phyloP scores from a whole-genome alignment of 768 basidiomycete species.

The Suillus weaverae region DNA sequence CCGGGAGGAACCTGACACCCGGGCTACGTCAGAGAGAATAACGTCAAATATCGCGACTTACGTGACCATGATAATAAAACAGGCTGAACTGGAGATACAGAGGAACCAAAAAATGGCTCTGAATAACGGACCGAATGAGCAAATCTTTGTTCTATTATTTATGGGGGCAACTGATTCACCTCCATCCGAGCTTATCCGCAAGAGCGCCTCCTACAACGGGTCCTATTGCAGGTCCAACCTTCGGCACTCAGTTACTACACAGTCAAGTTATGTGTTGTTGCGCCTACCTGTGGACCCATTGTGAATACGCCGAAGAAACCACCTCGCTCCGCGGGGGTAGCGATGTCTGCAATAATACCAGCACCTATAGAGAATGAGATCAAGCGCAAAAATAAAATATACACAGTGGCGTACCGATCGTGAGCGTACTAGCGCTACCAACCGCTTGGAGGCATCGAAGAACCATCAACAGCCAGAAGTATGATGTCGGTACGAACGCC shows the following conservation, averaged over 20 bases:
- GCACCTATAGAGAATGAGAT: conserved; percentile 41
- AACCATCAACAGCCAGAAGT: conserved; percentile 73
- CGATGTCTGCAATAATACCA: conserved; percentile 74
- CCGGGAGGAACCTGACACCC: conserved; percentile 20
- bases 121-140: neutral
- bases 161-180: conserved; percentile 32
- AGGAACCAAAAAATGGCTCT: conserved; percentile 67
- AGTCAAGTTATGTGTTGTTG: neutral
- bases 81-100: conserved; percentile 45
- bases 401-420: conserved; percentile 46
- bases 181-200: conserved; percentile 62
- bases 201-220: conserved; percentile 55
- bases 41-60: conserved; percentile 25
- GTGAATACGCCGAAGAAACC: conserved; percentile 66
- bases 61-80: conserved; percentile 50
- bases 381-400: neutral
- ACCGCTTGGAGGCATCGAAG: conserved; percentile 74
- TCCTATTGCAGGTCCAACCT: conserved; percentile 57
- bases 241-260: neutral
- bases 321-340: conserved; percentile 65
- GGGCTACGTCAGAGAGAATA: neutral
- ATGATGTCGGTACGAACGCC: conserved; percentile 47
- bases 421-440: conserved; percentile 72
- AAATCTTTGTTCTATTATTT: neutral
- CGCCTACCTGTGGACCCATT: conserved; percentile 56